Base-by-base conservation (phyloP, 257 asterid species). In the Paraleonurus japonicus region DNA sequence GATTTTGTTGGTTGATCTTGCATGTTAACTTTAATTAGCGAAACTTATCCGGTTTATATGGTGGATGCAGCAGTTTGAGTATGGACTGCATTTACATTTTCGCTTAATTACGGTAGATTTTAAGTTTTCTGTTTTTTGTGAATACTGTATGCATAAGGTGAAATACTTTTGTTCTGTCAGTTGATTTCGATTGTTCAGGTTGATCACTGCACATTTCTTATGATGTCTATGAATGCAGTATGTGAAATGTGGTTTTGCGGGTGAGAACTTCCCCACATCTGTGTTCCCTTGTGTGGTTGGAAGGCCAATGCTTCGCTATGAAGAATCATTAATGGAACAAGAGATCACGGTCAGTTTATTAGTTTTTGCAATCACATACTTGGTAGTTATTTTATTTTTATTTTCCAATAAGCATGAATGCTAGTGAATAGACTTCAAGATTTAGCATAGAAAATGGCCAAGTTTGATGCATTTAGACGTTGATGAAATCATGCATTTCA, bases 241-340 rank as follows among this genome's bases (percentile, higher is more conserved):
- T 84, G 99, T 94, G 37, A 94, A 94, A 79, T 94, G 97, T 71
- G 99, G 99, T 70, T 94, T 91, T 79, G 95, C 97, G 28, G 92
- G 92, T 30, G 99, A 89, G 81, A 94, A 94, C 79, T 94, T 94
- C 72, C 99, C 97, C 61, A 91, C 96, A 43, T 94, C 99, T 11
- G 99, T 94, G 60, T 94, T 86, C 78, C 99, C 99, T 58, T 86
- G 97, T 76, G 99, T 94, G 63, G 96, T 94, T 57, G 98, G 98
- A 71, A 83, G 96, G 84, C 99, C 99, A 54, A 91, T 94, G 96
- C 95, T 94, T 28, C 92, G 99, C 35, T 53, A 17, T 17, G 60
- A 53, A 53, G 60, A 53, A 53, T 53, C 60, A 2, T 20, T 53
- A 53, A 53, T 53, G 60, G 60, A 53, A 53, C 60, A 47, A 47